Percentiles rank a stretch among this genome's conserved stretches.
Evolutionary conservation across 139 green algal species (phyloP).

Genomic region (Klebsormidium nitens): DNA sequence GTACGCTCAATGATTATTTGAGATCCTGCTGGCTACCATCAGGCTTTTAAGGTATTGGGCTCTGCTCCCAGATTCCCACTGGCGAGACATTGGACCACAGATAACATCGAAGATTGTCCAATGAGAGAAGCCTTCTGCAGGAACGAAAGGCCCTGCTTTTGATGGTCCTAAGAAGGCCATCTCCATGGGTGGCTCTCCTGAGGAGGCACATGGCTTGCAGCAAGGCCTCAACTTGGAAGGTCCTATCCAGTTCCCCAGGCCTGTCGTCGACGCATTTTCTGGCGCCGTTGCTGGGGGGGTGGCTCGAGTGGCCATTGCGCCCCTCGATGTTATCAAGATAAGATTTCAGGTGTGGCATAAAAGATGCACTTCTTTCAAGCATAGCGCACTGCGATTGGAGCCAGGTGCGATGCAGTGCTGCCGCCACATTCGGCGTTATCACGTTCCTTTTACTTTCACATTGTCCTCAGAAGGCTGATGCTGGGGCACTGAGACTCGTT

Average conservation of each 20-base stretch:
- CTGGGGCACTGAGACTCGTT: background rate
- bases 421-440: background rate
- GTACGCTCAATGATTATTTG: no score
- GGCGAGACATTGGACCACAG: no score
- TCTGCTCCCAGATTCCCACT: no score
- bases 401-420: background rate
- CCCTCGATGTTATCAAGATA: conserved; percentile 97
- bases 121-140: no score
- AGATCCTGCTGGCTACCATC: no score
- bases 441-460: background rate
- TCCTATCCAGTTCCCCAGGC: conserved; percentile 12
- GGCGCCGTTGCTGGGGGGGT: conserved; percentile 76
- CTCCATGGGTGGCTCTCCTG: no score
- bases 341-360: conserved; percentile 25
- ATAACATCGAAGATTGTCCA: no score
- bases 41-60: no score
- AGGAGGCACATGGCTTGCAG: no score
- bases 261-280: conserved; percentile 38
- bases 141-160: no score
- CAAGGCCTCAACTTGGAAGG: no score
- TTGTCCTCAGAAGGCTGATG: background rate
- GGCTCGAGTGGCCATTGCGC: conserved; percentile 72
- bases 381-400: background rate
- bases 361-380: background rate
- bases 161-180: no score